Evolutionary conservation across 2,329 filamentous ascomycete genomes (phyloP).

Genomic region (Lojkania enalia): DNA sequence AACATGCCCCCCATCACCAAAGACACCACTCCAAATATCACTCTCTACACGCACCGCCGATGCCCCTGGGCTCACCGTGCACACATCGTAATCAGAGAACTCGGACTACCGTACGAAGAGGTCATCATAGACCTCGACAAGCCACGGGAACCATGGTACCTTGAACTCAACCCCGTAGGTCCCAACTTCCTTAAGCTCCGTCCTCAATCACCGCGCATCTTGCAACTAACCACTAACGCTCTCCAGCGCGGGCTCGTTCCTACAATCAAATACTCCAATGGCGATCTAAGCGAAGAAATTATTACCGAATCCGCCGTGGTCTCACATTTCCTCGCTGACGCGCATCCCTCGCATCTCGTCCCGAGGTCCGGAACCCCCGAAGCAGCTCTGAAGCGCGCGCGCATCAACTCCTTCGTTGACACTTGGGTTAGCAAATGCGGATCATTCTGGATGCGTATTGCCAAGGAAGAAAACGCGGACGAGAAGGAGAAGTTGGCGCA

Average conservation of each 20-base stretch:
- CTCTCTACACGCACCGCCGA: slow-evolving; percentile 68
- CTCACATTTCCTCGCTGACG: slow-evolving; percentile 71
- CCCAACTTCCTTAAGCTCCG: background rate
- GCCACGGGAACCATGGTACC: slow-evolving; percentile 73
- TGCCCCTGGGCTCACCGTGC: slow-evolving; percentile 78
- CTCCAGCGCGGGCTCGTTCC: slow-evolving; percentile 71
- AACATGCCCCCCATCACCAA: too few species aligned
- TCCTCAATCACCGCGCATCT: too few species aligned
- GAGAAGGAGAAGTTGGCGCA: slow-evolving; percentile 54
- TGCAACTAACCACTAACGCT: background rate
- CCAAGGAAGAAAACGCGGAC: slow-evolving; percentile 52
- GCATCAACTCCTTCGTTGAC: slow-evolving; percentile 73
- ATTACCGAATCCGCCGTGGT: slow-evolving; percentile 75
- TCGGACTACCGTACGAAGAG: slow-evolving; percentile 67
- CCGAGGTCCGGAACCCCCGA: slow-evolving; percentile 59
- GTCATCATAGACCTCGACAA: slow-evolving; percentile 71
- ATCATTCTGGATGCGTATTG: slow-evolving; percentile 50
- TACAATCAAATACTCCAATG: slow-evolving; percentile 64
- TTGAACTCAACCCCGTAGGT: slow-evolving; percentile 70
- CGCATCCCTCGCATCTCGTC: slow-evolving; percentile 68
- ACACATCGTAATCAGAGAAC: slow-evolving; percentile 70
- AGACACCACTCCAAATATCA: slow-evolving; percentile 55
- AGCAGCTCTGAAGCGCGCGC: slow-evolving; percentile 64
- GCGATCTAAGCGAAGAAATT: slow-evolving; percentile 56
- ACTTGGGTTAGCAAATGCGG: slow-evolving; percentile 67